Percentiles rank a stretch among this genome's conserved stretches.
These are phyloP conservation scores for Crithidia sp. DNA, from an alignment of 208 protist genomes.

Conservation along the genomic window DNA sequence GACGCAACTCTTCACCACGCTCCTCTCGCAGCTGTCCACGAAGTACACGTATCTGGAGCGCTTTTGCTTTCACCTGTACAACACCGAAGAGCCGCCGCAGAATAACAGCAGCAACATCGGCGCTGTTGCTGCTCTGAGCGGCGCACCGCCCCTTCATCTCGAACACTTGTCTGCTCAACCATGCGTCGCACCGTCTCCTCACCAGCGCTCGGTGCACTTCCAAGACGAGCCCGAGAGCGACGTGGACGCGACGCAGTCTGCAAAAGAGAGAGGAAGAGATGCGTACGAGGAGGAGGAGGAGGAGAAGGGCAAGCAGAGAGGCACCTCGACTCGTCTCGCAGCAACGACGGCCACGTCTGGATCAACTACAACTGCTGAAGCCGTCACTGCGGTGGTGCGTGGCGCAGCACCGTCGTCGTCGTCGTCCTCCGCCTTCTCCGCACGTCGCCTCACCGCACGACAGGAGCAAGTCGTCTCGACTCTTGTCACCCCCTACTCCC, in stretches of 20 bases:
- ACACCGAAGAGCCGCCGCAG: slow-evolving; percentile 22
- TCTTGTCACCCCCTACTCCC: slow-evolving; percentile 26
- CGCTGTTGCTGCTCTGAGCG: too few species aligned
- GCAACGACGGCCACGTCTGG: too few species aligned
- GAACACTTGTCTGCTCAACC: background rate
- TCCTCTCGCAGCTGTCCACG: slow-evolving; percentile 30
- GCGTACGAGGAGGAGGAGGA: background rate
- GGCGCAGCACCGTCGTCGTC: background rate
- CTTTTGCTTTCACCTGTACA: slow-evolving; percentile 58
- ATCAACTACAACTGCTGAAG: too few species aligned
- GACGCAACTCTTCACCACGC: slow-evolving; percentile 26
- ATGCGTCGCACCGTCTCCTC: background rate
- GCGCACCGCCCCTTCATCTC: background rate
- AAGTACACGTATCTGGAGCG: slow-evolving; percentile 42
- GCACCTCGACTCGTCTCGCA: too few species aligned
- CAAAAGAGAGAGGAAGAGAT: background rate
- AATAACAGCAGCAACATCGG: background rate
- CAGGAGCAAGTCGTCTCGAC: slow-evolving; percentile 14
- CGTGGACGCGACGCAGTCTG: background rate
- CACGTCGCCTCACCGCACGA: background rate
- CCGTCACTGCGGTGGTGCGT: background rate
- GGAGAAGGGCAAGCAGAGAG: background rate
- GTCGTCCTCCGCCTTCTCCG: background rate
- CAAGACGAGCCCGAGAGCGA: slow-evolving; percentile 1
- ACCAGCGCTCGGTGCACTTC: slow-evolving; percentile 27